Percentiles rank a stretch among this genome's conserved stretches.
These are phyloP conservation scores for Porphyrellus cyaneotinctus DNA, from an alignment of 768 basidiomycete species.

Conservation along the genomic window DNA sequence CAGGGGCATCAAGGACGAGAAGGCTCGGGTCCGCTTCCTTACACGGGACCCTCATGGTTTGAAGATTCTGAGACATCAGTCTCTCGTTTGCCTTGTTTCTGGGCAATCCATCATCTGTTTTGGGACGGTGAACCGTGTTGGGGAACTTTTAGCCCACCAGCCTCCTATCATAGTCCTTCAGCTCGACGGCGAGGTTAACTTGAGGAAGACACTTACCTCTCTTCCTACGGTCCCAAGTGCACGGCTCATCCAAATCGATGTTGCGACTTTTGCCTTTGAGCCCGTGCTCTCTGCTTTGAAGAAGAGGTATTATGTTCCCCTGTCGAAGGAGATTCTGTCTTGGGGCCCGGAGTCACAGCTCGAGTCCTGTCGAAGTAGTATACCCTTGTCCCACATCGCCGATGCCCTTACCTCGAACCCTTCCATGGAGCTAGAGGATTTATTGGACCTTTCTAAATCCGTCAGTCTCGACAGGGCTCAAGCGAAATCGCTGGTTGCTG, in stretches of 20 bases:
- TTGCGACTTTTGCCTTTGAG: conserved; percentile 57
- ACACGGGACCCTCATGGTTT: conserved; percentile 28
- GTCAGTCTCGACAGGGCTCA: conserved; percentile 53
- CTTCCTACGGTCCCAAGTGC: conserved; percentile 34
- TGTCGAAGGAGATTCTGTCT: conserved; percentile 48
- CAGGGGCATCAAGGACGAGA: conserved; percentile 17
- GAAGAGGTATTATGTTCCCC: conserved; percentile 36
- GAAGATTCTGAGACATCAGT: conserved; percentile 49
- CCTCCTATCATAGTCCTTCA: conserved; percentile 53
- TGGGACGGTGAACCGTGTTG: conserved; percentile 51
- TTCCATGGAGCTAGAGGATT: conserved; percentile 33
- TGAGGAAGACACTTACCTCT: conserved; percentile 34
- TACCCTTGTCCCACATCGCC: conserved; percentile 19
- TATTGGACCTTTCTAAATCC: conserved; percentile 34
- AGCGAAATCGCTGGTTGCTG: conserved; percentile 40
- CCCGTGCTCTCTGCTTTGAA: conserved; percentile 54
- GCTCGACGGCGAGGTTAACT: conserved; percentile 42
- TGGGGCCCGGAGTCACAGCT: conserved; percentile 37
- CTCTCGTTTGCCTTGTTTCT: conserved; percentile 48
- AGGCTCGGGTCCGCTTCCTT: conserved; percentile 34
- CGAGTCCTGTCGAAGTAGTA: neutral
- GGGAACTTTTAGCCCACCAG: conserved; percentile 42
- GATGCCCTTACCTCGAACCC: conserved; percentile 28
- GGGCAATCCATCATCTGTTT: conserved; percentile 50
- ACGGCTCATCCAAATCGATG: conserved; percentile 52